Conservation (phyloP, 176 grass and related monocot species). For the Calamus simplicifolius region DNA sequence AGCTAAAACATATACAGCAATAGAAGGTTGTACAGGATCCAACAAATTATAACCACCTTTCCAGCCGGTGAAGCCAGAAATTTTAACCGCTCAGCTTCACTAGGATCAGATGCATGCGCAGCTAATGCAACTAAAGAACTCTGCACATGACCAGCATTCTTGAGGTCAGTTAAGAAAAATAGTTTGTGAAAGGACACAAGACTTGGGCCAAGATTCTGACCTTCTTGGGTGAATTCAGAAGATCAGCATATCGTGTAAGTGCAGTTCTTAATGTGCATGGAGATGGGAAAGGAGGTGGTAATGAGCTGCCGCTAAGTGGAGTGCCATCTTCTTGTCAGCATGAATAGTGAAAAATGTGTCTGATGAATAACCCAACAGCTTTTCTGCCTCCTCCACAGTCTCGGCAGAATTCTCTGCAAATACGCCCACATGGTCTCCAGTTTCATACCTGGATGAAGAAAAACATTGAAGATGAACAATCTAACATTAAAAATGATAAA, state of each 20-base stretch:
- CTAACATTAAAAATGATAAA: not conserved
- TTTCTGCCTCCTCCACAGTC: constrained; percentile 71
- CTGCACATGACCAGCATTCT: constrained; percentile 26
- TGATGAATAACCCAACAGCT: constrained; percentile 52
- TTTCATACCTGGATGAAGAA: constrained; percentile 60
- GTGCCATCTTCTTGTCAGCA: constrained; percentile 75
- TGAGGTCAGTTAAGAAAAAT: not conserved
- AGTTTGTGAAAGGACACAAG: too few relatives aligned
- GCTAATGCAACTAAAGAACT: constrained; percentile 69
- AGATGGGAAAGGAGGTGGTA: constrained; percentile 75
- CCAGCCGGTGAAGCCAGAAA: constrained; percentile 80
- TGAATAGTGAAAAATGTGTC: constrained; percentile 87
- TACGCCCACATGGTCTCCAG: constrained; percentile 89
- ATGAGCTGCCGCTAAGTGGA: constrained; percentile 51
- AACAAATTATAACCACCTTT: constrained; percentile 45
- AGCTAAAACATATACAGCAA: not conserved
- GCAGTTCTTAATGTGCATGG: constrained; percentile 67
- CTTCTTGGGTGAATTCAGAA: constrained; percentile 97
- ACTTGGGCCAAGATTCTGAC: constrained; percentile 17
- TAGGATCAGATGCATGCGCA: constrained; percentile 58
- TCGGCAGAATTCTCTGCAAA: constrained; percentile 68
- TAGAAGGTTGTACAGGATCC: not conserved
- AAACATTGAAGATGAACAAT: too few relatives aligned
- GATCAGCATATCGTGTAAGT: constrained; percentile 80
- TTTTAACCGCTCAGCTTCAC: constrained; percentile 59